A percentile compares a stretch with the other conserved stretches of the same genome.
phyloP scores from a whole-genome alignment of 495 filamentous ascomycete genomes.

The Pseudoneurospora amorphoporcata region DNA sequence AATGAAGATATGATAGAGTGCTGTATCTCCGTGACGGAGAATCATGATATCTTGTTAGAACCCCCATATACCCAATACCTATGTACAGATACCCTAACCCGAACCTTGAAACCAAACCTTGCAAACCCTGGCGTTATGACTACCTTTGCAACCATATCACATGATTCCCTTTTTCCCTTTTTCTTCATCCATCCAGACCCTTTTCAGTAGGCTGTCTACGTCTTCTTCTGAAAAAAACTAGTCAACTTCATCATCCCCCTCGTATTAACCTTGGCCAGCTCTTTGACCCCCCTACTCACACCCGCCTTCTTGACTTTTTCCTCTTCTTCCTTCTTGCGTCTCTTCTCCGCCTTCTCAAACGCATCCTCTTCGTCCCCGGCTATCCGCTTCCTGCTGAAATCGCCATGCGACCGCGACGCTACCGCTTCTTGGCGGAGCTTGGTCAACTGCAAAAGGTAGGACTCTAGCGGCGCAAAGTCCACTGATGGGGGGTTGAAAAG shows the following conservation, averaged over 20 bases:
- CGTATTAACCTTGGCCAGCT: constrained; percentile 81
- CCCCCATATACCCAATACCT: constrained; percentile 3
- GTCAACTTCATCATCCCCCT: constrained; percentile 96
- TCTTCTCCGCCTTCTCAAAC: constrained; percentile 61
- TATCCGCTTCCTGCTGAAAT: constrained; percentile 64
- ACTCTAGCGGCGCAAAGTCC: constrained; percentile 60
- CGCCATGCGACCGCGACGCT: constrained; percentile 49
- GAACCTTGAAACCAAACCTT: background rate
- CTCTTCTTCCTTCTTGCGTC: constrained; percentile 54
- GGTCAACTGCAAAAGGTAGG: constrained; percentile 53
- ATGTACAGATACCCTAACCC: background rate
- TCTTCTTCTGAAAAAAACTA: constrained; percentile 79
- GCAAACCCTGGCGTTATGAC: background rate
- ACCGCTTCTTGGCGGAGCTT: constrained; percentile 58
- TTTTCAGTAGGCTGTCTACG: background rate
- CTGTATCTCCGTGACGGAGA: background rate
- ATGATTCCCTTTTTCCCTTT: background rate
- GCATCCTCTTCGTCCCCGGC: constrained; percentile 63
- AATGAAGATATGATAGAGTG: background rate
- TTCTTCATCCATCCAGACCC: background rate
- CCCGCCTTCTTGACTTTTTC: constrained; percentile 53
- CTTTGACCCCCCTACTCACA: constrained; percentile 61
- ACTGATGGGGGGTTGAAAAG: constrained; percentile 27
- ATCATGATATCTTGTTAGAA: background rate
- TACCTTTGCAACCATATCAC: background rate